Evolutionary conservation across 106 monocot species (phyloP).

Genomic region (Dendrobium huoshanense): DNA sequence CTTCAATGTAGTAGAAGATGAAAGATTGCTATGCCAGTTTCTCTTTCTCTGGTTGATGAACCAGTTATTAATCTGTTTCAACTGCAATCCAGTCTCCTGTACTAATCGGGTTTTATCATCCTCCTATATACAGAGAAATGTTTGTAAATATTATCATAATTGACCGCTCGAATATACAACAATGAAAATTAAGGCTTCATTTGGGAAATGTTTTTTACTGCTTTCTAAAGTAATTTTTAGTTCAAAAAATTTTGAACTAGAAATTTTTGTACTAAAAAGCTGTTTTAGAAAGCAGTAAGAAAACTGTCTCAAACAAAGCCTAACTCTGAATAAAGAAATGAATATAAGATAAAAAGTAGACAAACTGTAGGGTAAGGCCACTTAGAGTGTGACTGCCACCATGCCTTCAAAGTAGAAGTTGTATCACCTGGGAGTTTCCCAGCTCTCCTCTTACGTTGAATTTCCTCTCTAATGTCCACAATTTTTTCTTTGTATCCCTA

Average conservation of each 20-base stretch:
- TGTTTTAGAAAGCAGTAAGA: too few relatives aligned
- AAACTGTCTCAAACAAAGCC: neutral
- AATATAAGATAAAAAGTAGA: neutral
- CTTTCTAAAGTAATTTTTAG: too few relatives aligned
- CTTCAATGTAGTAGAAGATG: slow-evolving; percentile 11
- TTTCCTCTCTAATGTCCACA: slow-evolving; percentile 64
- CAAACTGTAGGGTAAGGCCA: slow-evolving; percentile 70
- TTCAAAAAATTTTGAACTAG: too few relatives aligned
- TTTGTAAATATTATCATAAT: neutral
- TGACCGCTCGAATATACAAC: too few relatives aligned
- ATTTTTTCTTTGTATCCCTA: slow-evolving; percentile 72
- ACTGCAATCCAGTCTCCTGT: slow-evolving; percentile 12
- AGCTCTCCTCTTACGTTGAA: slow-evolving; percentile 53
- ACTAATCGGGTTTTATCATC: slow-evolving; percentile 18
- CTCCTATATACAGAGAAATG: slow-evolving; percentile 5
- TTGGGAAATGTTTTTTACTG: too few relatives aligned
- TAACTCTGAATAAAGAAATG: too few relatives aligned
- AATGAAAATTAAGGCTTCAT: too few relatives aligned
- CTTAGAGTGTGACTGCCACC: slow-evolving; percentile 75
- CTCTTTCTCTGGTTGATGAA: slow-evolving; percentile 29
- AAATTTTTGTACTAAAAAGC: too few relatives aligned
- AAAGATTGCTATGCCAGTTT: slow-evolving; percentile 23
- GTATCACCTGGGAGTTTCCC: slow-evolving; percentile 67
- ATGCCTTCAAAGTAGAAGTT: slow-evolving; percentile 52
- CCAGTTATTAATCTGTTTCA: slow-evolving; percentile 20